Evolutionary conservation across 176 grass and related monocot species (phyloP), one percentile per base, ranked within the genome.

Genomic region (Oryza officinalis): DNA sequence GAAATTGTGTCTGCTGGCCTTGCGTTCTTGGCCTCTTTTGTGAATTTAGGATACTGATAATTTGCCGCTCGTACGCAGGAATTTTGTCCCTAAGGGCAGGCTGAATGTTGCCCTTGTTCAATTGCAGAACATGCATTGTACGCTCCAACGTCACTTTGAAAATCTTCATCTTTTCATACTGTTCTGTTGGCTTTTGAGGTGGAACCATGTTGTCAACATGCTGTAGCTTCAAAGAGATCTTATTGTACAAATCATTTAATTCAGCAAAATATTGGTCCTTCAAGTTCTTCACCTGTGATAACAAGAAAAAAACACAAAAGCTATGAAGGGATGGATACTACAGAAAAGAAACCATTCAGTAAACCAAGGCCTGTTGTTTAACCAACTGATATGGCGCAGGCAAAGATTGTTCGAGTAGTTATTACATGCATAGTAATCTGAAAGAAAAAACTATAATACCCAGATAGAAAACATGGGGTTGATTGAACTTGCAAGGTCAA

Each of bases 251-350:
- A 15, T 95, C 96, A 88, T 4, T 80, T 8, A 98, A 77, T 67
- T 95, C 91, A 13, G 25, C 46, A 69, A 80, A 95, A 82, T 95
- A 89, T n/a, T 87, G 68, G 11, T 95, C 93, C 67, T 93, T 98
- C 52, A 95, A 80, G 64, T 10, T 85, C 84, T 93, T 98, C 43
- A 98, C 67, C 96, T 98, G 85, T 85, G 30, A 68, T 26, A 15
- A 50, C 81, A 45, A 33, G 73, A 65, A 83, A 84, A 45, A 28
- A 63, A 22, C 60, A 31, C 57, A 30, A 6, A 71, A 20, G 64
- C 31, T 68, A 69, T 15, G 76, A 1, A 38, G 10, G 43, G 6
- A 86, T 28, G 69, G 67, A 67, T 79, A 35, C 26, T 27, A 35
- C 37, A 66, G 4, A 26, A 7, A 87, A 45, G 18, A 7, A 27